Evolutionary conservation across 495 filamentous ascomycete genomes (phyloP).

Genomic region (Trypethelium eluteriae): DNA sequence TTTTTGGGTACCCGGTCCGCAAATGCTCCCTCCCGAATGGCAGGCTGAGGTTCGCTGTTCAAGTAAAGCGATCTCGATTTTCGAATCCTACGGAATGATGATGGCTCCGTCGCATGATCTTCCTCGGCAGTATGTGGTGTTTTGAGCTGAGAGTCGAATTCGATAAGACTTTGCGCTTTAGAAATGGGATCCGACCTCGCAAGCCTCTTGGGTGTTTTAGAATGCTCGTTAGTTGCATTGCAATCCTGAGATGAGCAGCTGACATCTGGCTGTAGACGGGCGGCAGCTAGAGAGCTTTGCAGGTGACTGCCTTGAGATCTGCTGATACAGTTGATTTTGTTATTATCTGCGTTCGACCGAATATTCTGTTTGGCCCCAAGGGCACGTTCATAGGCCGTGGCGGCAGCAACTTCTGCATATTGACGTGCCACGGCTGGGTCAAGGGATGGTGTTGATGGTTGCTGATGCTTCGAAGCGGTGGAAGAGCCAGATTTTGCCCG

Average conservation of each 20-base stretch:
- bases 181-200: not conserved
- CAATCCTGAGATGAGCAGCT: constrained; percentile 1
- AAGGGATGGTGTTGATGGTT: constrained; percentile 15
- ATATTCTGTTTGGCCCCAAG: constrained; percentile 17
- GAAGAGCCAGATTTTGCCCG: constrained; percentile 32
- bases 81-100: not conserved
- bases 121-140: constrained; percentile 2
- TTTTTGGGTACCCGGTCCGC: not conserved
- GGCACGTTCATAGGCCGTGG: constrained; percentile 31
- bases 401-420: constrained; percentile 33
- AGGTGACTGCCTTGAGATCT: constrained; percentile 28
- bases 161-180: not conserved
- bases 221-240: too few species aligned
- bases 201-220: not conserved
- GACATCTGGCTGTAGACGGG: constrained; percentile 17
- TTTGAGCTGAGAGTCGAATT: not conserved
- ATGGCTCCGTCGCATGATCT: not conserved
- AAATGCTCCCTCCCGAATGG: not conserved
- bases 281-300: not conserved
- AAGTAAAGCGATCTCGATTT: not conserved
- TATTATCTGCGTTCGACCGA: constrained; percentile 12
- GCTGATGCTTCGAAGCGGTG: constrained; percentile 18
- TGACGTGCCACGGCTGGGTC: constrained; percentile 30
- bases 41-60: not conserved
- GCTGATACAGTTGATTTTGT: constrained; percentile 24